These are phyloP conservation scores for Tuber indicum DNA, from an alignment of 495 filamentous ascomycete genomes.

Conservation along the genomic window DNA sequence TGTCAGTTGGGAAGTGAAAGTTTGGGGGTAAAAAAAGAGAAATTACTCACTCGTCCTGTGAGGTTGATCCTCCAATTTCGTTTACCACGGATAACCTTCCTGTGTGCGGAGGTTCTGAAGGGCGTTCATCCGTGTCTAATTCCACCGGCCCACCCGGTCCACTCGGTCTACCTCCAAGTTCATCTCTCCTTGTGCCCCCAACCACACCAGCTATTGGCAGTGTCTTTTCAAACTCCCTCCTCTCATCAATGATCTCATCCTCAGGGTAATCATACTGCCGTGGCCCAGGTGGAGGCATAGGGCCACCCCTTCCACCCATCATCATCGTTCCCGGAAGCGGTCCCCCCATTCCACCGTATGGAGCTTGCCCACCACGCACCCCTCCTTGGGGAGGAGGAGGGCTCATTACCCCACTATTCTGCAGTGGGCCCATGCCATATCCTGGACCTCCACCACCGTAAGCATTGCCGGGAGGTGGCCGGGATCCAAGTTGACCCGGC, in stretches of 20 bases:
- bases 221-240: conserved; percentile 38
- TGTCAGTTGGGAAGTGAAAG: conserved; percentile 22
- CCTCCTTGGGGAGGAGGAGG: neutral
- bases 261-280: conserved; percentile 28
- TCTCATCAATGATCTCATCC: conserved; percentile 23
- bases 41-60: conserved; percentile 16
- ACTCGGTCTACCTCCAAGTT: conserved; percentile 13
- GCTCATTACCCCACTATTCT: neutral
- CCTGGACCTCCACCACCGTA: conserved; percentile 26
- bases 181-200: conserved; percentile 18
- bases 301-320: conserved; percentile 18
- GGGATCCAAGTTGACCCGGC: conserved; percentile 28
- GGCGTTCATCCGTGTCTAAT: conserved; percentile 13
- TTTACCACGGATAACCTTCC: conserved; percentile 31
- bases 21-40: neutral
- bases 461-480: conserved; percentile 22
- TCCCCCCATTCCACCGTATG: conserved; percentile 9
- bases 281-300: conserved; percentile 18
- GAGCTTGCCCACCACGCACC: conserved; percentile 4
- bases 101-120: neutral
- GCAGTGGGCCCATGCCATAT: conserved; percentile 11
- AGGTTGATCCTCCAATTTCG: conserved; percentile 8
- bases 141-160: conserved; percentile 14
- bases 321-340: conserved; percentile 19
- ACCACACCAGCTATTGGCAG: conserved; percentile 22